Evolutionary conservation across 768 basidiomycete genomes (phyloP).

Genomic region (Termitomyces heimii): DNA sequence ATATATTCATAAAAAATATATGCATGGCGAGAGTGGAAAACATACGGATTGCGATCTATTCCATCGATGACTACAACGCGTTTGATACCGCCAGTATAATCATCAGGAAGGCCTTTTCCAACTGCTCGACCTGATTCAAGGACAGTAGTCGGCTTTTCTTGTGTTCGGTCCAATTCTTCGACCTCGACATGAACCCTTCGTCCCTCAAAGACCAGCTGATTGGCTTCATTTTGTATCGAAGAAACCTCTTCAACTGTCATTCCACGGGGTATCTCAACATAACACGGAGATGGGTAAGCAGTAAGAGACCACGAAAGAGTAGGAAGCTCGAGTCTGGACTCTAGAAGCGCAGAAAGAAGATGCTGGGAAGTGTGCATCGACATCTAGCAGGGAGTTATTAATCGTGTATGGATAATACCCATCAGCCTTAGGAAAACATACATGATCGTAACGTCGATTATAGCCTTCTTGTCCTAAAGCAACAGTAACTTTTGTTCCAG

Average conservation of each 20-base stretch:
- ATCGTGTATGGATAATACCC: background rate
- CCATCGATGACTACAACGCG: conserved; percentile 82
- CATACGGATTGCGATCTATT: conserved; percentile 76
- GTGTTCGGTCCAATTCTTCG: conserved; percentile 47
- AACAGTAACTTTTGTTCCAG: conserved; percentile 46
- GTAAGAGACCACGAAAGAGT: conserved; percentile 85
- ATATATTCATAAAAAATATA: conserved; percentile 8
- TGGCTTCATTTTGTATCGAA: conserved; percentile 56
- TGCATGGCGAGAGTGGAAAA: conserved; percentile 2
- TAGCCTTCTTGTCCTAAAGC: conserved; percentile 55
- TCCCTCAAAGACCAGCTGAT: conserved; percentile 64
- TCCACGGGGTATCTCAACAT: conserved; percentile 70
- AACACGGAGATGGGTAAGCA: conserved; percentile 58
- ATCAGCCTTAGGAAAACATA: conserved; percentile 25
- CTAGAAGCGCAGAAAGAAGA: conserved; percentile 74
- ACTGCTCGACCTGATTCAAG: conserved; percentile 44
- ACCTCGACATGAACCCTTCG: conserved; percentile 69
- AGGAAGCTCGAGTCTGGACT: conserved; percentile 52
- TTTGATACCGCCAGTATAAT: conserved; percentile 73
- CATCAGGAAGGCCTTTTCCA: conserved; percentile 56
- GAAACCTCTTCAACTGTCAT: conserved; percentile 60
- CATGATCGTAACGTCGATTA: conserved; percentile 69
- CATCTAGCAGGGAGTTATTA: conserved; percentile 41
- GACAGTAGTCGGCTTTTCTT: conserved; percentile 25
- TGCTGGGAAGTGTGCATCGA: conserved; percentile 84